Percentiles rank a stretch among this genome's conserved stretches.
These are phyloP conservation scores for Arthrobotrys iridis DNA, from an alignment of 2,329 filamentous ascomycete genomes.

Conservation along the genomic window DNA sequence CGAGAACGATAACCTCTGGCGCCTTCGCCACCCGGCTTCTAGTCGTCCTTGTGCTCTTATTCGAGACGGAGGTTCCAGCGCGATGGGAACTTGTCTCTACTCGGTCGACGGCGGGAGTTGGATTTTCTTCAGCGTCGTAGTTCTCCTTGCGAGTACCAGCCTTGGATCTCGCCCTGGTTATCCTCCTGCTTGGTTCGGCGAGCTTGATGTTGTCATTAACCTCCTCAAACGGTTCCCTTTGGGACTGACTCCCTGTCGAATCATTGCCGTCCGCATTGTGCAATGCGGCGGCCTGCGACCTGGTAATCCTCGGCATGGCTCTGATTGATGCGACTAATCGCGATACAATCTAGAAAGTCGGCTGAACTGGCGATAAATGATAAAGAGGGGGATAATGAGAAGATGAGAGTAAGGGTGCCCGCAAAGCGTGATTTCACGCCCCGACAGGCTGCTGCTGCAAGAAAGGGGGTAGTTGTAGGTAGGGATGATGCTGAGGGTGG, in stretches of 20 bases:
- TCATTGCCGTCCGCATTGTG: constrained; percentile 9
- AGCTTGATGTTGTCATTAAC: constrained; percentile 31
- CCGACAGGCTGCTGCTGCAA: constrained; percentile 4
- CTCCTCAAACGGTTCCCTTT: constrained; percentile 47
- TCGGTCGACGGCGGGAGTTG: not conserved
- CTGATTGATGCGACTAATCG: constrained; percentile 13
- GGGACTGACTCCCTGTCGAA: not conserved
- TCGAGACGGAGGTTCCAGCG: constrained; percentile 7
- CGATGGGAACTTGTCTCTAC: constrained; percentile 19
- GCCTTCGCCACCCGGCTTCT: constrained; percentile 11
- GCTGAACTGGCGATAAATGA: not conserved
- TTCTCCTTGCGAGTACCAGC: constrained; percentile 41
- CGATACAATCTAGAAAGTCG: not conserved
- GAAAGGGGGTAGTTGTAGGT: constrained; percentile 14
- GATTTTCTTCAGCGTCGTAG: constrained; percentile 7
- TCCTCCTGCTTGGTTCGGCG: constrained; percentile 2
- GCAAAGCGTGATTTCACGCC: constrained; percentile 22
- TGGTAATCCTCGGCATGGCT: constrained; percentile 37
- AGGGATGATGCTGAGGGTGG: not conserved
- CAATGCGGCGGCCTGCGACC: constrained; percentile 42
- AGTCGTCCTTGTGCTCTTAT: constrained; percentile 5
- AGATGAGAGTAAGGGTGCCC: not conserved
- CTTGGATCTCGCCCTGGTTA: constrained; percentile 34
- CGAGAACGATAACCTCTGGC: constrained; percentile 18
- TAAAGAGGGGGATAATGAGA: not conserved